phyloP scores from a whole-genome alignment of 164 flowering plant genomes.

The Vitis labrusca region DNA sequence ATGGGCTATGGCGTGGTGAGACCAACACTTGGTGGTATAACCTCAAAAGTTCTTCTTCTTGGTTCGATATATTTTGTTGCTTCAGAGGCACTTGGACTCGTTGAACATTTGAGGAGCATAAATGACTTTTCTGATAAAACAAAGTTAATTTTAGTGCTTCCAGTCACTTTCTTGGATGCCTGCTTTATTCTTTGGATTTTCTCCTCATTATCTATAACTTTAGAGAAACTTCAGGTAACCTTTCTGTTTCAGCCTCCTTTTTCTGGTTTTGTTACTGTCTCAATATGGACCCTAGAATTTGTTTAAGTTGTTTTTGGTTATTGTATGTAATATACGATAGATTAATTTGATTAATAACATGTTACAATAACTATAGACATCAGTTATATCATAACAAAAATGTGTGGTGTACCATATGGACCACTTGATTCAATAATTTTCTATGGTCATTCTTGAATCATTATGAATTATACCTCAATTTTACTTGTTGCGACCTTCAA shows the following conservation, averaged over 20 bases:
- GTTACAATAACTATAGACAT: too few relatives aligned
- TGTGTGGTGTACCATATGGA: too few relatives aligned
- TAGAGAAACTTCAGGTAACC: conserved; percentile 71
- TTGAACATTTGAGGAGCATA: conserved; percentile 77
- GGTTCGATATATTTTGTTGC: conserved; percentile 65
- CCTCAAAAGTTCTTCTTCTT: conserved; percentile 64
- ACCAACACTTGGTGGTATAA: conserved; percentile 83
- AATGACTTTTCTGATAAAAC: conserved; percentile 78
- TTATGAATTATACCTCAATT: neutral
- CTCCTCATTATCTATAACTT: conserved; percentile 70
- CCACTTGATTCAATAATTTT: too few relatives aligned
- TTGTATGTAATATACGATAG: too few relatives aligned
- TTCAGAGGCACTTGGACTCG: conserved; percentile 76
- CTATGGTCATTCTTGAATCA: neutral
- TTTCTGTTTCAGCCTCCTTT: neutral
- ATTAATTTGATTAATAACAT: too few relatives aligned
- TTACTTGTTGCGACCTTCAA: too few relatives aligned
- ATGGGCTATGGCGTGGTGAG: conserved; percentile 87
- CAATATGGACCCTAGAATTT: too few relatives aligned
- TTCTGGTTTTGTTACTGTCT: neutral
- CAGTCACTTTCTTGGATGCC: conserved; percentile 71
- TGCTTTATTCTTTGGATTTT: conserved; percentile 84
- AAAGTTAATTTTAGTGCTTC: conserved; percentile 65
- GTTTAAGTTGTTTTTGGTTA: too few relatives aligned
- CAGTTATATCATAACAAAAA: too few relatives aligned